Conservation (phyloP, 2,329 filamentous ascomycete genomes). For the Aspergillus novoparasiticus region DNA sequence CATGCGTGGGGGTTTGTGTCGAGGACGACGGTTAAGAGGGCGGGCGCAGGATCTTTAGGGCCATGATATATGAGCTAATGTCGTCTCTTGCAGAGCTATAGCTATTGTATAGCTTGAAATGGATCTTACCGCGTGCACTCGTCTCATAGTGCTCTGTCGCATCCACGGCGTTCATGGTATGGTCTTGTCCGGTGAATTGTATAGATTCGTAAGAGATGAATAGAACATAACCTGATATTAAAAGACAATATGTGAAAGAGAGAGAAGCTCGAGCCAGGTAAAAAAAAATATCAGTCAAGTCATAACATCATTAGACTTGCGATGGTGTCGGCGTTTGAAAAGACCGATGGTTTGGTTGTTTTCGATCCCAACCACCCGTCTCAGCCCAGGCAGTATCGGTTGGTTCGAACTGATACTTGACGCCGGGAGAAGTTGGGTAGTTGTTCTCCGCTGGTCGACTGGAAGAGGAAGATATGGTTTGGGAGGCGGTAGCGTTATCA, state of each 20-base stretch:
- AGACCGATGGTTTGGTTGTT: neutral
- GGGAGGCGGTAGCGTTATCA: neutral
- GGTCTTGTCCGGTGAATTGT: neutral
- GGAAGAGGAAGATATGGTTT: neutral
- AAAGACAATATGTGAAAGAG: neutral
- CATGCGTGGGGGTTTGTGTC: constrained; percentile 97
- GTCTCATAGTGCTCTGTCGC: constrained; percentile 59
- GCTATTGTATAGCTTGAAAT: neutral
- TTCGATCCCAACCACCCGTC: constrained; percentile 1
- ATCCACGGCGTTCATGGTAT: constrained; percentile 66
- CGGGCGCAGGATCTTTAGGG: constrained; percentile 63
- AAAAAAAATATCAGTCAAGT: neutral
- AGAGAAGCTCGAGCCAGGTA: neutral
- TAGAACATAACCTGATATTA: neutral
- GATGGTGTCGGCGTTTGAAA: neutral
- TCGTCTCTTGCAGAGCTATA: neutral
- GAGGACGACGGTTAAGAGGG: constrained; percentile 85
- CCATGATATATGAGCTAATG: neutral
- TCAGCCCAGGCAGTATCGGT: constrained; percentile 3
- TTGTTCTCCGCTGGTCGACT: neutral
- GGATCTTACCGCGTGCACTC: constrained; percentile 45
- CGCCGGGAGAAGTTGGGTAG: constrained; percentile 1
- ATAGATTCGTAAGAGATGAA: neutral
- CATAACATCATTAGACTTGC: constrained; percentile 12
- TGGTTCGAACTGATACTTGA: constrained; percentile 2